phyloP scores from a whole-genome alignment of 2,329 filamentous ascomycete genomes.

The Phoma sp. region DNA sequence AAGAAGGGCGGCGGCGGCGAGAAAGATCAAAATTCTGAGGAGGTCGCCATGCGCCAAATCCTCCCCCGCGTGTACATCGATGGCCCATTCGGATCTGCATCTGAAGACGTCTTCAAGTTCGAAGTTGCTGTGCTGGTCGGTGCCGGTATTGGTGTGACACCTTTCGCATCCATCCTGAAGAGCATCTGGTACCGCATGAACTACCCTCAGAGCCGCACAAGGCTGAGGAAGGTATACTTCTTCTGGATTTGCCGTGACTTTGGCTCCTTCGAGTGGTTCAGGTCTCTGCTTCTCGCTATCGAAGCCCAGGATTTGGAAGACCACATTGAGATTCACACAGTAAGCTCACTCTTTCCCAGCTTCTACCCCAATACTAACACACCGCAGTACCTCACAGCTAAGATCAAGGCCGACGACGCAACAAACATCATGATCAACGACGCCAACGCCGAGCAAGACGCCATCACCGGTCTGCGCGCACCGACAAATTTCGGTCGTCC shows the following conservation, averaged over 20 bases:
- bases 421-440: conserved; percentile 95
- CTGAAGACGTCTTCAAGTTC: conserved; percentile 83
- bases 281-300: conserved; percentile 81
- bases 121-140: conserved; percentile 60
- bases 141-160: conserved; percentile 61
- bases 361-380: conserved; percentile 24
- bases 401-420: conserved; percentile 84
- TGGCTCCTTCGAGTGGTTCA: conserved; percentile 89
- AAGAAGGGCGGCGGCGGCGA: conserved; percentile 58
- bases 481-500: conserved; percentile 87
- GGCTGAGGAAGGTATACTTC: conserved; percentile 87
- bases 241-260: conserved; percentile 93
- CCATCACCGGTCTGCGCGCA: conserved; percentile 81
- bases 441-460: conserved; percentile 81
- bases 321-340: conserved; percentile 85
- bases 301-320: conserved; percentile 85
- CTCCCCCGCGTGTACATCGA: conserved; percentile 83
- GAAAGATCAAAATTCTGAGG: conserved; percentile 62
- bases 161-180: conserved; percentile 68
- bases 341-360: conserved; percentile 40
- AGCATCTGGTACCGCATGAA: conserved; percentile 95
- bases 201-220: conserved; percentile 80
- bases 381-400: conserved; percentile 76
- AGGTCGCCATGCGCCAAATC: conserved; percentile 75
- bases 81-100: conserved; percentile 84